Base-by-base conservation (phyloP, 768 basidiomycete species). In the Mrakia hoshinonis region DNA sequence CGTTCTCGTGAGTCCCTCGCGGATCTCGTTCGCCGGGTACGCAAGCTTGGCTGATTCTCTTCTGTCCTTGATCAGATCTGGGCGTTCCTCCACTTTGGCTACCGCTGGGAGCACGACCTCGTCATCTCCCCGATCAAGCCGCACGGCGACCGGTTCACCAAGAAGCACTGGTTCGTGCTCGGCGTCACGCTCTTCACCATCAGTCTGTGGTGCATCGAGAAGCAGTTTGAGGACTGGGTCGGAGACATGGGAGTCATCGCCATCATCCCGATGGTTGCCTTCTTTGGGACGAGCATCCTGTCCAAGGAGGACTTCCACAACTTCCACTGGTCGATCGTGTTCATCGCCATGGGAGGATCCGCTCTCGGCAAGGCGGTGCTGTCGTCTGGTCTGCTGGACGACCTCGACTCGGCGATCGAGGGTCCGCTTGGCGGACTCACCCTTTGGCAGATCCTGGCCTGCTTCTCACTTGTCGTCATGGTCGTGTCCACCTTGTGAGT, bases 231-330 rank as follows among this genome's bases (percentile, higher is more conserved):
- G 77, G 79, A 82, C 7, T 81, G 82, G 60, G 83, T 98, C 3
- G 96, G 96, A 1, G 93, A 98, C 79, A 99, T 98, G 94, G 96
- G 96, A 38, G 84, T 97, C 76, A 93, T 99, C 74, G 94, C 95
- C 2, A 87, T 98, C 75, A 83, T 99, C 55, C 96, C 95, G 0
- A 84, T 98, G 55, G 83, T 97, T 7, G 89, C 89, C 1, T 98
- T 99, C 82, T 99, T 97, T 79, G 89, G 90, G 6, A 91, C 92
- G 0, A 91, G 92, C 0, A 87, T 97, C 6, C 81, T 99, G 60
- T 92, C 92, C 76, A 98, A 98, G 89, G 91, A 92, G 72, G 92
- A 96, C 80, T 97, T 95, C 79, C 92, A 95, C 77, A 90, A 91
- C 61, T 73, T 73, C 63, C 68, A 69, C 61, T 73, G 73, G 73